Conservation (phyloP, 352 stramenopile genomes). For the Pythium pectinolyticum region DNA sequence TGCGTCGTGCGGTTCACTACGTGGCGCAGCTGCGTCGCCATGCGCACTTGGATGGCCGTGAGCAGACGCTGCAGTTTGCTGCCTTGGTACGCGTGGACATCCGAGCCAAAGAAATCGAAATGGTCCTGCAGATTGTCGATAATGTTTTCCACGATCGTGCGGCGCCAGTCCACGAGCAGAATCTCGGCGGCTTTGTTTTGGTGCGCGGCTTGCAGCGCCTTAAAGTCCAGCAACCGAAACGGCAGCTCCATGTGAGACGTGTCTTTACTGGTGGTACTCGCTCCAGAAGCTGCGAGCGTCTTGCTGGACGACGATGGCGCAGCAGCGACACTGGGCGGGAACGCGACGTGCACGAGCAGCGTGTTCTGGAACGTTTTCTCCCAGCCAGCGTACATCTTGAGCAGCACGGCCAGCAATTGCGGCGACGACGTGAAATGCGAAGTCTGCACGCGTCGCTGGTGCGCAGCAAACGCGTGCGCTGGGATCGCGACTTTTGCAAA, state of each 20-base stretch:
- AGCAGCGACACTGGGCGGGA: constrained; percentile 13
- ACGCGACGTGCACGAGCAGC: constrained; percentile 65
- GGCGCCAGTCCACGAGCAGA: constrained; percentile 85
- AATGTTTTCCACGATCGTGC: constrained; percentile 89
- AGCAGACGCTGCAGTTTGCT: constrained; percentile 77
- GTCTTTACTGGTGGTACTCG: constrained; percentile 30
- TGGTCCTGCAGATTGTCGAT: constrained; percentile 94
- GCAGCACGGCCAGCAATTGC: constrained; percentile 74
- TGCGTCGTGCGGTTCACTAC: constrained; percentile 58
- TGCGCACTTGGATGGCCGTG: constrained; percentile 82
- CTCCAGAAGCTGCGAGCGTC: too few species aligned
- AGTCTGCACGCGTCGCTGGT: constrained; percentile 46
- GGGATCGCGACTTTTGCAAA: constrained; percentile 86
- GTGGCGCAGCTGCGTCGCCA: constrained; percentile 79
- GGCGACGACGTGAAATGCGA: constrained; percentile 58
- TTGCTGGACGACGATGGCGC: constrained; percentile 3
- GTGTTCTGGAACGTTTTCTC: constrained; percentile 86
- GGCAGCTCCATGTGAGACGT: constrained; percentile 62
- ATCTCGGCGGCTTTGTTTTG: constrained; percentile 79
- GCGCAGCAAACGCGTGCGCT: constrained; percentile 54
- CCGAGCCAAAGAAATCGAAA: constrained; percentile 92
- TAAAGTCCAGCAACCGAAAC: constrained; percentile 86
- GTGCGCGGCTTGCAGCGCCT: constrained; percentile 68
- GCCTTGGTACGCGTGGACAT: constrained; percentile 51
- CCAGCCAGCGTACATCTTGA: constrained; percentile 90